Evolutionary conservation across 2,329 filamentous ascomycete species (phyloP).

Genomic region (Ascochyta pisi): DNA sequence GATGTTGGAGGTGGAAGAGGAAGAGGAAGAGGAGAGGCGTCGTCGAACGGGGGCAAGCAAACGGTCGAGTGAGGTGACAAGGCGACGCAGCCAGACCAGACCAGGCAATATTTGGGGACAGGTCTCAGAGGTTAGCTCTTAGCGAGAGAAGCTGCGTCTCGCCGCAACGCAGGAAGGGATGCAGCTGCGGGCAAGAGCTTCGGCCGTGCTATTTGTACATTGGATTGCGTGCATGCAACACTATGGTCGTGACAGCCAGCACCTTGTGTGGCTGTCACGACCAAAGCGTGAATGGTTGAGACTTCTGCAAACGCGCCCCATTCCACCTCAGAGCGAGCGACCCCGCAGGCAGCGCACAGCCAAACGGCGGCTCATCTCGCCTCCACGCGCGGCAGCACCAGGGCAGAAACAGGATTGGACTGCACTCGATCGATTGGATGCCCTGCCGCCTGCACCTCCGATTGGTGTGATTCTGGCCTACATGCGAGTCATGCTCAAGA

Average conservation of each 20-base stretch:
- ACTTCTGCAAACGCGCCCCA: constrained; percentile 23
- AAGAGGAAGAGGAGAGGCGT: constrained; percentile 26
- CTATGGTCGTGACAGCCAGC: constrained; percentile 9
- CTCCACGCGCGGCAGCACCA: constrained; percentile 16
- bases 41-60: constrained; percentile 25
- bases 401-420: constrained; percentile 11
- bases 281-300: constrained; percentile 11
- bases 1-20: constrained; percentile 24
- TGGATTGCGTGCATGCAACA: background rate
- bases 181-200: constrained; percentile 18
- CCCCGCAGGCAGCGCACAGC: constrained; percentile 27
- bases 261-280: constrained; percentile 17
- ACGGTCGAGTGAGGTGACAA: constrained; percentile 31
- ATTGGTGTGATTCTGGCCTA: constrained; percentile 6
- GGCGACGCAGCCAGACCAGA: constrained; percentile 24
- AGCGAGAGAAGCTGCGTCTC: constrained; percentile 40
- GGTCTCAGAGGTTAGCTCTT: constrained; percentile 32
- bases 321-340: constrained; percentile 20
- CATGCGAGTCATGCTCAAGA: constrained; percentile 11
- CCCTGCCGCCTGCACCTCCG: constrained; percentile 9
- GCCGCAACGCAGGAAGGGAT: constrained; percentile 34
- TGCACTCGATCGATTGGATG: constrained; percentile 6
- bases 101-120: constrained; percentile 34
- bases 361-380: constrained; percentile 17
- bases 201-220: background rate